These are phyloP conservation scores for Capsicum rhomboideum DNA, from an alignment of 257 asterid genomes.

Conservation along the genomic window DNA sequence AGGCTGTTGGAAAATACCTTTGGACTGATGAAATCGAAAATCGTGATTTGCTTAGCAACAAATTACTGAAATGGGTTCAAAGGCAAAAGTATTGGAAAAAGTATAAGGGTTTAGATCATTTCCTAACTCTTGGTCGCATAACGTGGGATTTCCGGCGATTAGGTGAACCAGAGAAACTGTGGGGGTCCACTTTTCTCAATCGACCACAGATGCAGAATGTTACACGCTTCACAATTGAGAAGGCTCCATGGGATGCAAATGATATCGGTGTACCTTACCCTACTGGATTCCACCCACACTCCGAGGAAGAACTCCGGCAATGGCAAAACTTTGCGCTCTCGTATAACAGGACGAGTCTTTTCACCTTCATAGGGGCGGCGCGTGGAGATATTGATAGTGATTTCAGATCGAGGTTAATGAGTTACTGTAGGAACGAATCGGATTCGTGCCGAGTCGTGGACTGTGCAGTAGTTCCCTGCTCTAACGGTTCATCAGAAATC, in stretches of 20 bases:
- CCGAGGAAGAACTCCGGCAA: constrained; percentile 17
- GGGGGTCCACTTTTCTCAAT: constrained; percentile 77
- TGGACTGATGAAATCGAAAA: constrained; percentile 42
- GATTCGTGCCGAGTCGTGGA: constrained; percentile 44
- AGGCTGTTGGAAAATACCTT: constrained; percentile 52
- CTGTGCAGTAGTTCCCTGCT: constrained; percentile 42
- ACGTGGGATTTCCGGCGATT: constrained; percentile 82
- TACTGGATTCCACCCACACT: constrained; percentile 81
- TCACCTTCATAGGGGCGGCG: constrained; percentile 47
- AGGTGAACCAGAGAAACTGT: constrained; percentile 40
- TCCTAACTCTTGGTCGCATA: constrained; percentile 57
- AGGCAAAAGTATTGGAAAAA: constrained; percentile 45
- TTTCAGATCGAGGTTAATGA: constrained; percentile 33
- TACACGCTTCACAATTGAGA: constrained; percentile 54
- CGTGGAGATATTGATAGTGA: constrained; percentile 35
- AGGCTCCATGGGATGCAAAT: constrained; percentile 58
- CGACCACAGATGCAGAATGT: constrained; percentile 58
- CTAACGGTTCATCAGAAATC: constrained; percentile 25
- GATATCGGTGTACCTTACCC: constrained; percentile 85
- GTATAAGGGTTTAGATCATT: constrained; percentile 73
- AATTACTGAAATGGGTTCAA: constrained; percentile 55
- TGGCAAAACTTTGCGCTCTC: constrained; percentile 57
- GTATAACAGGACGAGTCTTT: constrained; percentile 32
- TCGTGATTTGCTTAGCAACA: constrained; percentile 51
- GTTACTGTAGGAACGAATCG: constrained; percentile 39